Conservation (phyloP, 345 rosid species). For the Syzygium oleosum region DNA sequence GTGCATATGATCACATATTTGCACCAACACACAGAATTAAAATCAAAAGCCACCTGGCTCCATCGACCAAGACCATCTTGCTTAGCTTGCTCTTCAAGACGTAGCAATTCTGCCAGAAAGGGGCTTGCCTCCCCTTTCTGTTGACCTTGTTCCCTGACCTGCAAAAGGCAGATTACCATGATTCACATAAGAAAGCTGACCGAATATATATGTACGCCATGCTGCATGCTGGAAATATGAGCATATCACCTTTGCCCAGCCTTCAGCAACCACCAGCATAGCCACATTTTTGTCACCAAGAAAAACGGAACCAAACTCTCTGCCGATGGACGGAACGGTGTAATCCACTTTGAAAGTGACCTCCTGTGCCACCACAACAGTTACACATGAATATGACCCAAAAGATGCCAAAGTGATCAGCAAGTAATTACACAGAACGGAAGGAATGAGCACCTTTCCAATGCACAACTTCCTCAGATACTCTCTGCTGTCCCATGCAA, state of each 20-base stretch:
- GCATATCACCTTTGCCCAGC: conserved; percentile 83
- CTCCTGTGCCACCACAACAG: conserved; percentile 36
- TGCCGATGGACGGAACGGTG: conserved; percentile 55
- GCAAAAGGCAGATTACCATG: conserved; percentile 4
- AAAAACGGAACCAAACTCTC: conserved; percentile 91
- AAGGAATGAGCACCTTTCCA: conserved; percentile 58
- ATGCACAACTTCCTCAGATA: conserved; percentile 90
- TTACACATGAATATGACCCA: background rate
- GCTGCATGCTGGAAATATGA: background rate
- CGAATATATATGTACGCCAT: background rate
- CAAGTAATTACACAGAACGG: background rate
- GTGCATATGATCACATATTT: background rate
- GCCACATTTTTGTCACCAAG: conserved; percentile 83
- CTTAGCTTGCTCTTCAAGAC: conserved; percentile 73
- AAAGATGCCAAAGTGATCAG: background rate
- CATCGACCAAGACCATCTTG: conserved; percentile 75
- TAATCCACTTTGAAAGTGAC: conserved; percentile 87
- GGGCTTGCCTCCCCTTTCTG: conserved; percentile 94
- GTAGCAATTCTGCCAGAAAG: conserved; percentile 50
- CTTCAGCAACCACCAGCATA: conserved; percentile 54
- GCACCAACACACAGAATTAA: background rate
- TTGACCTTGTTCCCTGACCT: conserved; percentile 84
- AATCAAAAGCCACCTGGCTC: conserved; percentile 56
- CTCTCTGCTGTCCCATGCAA: conserved; percentile 97
- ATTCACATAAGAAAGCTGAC: background rate